Conservation (phyloP, 179 eudicot genomes). For the Silene coronaria region DNA sequence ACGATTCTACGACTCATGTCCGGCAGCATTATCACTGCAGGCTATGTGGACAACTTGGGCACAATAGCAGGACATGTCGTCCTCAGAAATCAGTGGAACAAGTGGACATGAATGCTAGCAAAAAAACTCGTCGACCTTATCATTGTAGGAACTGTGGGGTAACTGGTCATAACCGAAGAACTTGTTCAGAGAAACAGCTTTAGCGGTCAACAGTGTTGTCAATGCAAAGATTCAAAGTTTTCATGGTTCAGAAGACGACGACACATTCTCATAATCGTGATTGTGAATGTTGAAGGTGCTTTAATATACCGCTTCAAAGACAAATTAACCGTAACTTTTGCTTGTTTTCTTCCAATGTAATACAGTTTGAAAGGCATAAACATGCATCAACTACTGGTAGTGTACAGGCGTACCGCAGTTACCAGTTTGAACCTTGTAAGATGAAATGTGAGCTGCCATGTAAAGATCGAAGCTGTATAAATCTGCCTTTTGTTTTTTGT, state of each 20-base stretch:
- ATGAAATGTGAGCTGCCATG: too few relatives aligned
- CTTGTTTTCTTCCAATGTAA: slow-evolving; percentile 5
- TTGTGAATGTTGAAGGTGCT: slow-evolving; percentile 7
- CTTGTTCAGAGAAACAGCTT: slow-evolving; percentile 27
- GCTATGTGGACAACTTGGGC: slow-evolving; percentile 23
- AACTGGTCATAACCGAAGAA: slow-evolving; percentile 59
- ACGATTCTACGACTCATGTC: background rate
- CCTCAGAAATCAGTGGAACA: background rate
- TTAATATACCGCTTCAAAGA: slow-evolving; percentile 13
- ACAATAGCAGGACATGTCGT: slow-evolving; percentile 27
- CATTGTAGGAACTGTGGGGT: slow-evolving; percentile 50
- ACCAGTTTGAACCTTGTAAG: too few relatives aligned
- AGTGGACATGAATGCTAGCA: background rate
- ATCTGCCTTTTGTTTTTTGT: too few relatives aligned
- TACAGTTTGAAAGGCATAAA: background rate
- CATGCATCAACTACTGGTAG: background rate
- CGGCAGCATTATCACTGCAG: slow-evolving; percentile 22
- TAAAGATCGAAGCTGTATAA: too few relatives aligned
- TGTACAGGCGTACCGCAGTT: background rate
- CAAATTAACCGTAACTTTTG: background rate
- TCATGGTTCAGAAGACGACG: background rate
- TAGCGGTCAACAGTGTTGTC: background rate
- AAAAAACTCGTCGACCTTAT: slow-evolving; percentile 18
- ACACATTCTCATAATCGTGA: background rate
- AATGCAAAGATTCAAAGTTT: background rate